Conservation (phyloP, 2,329 filamentous ascomycete species). For the Aspergillus fumigatus region DNA sequence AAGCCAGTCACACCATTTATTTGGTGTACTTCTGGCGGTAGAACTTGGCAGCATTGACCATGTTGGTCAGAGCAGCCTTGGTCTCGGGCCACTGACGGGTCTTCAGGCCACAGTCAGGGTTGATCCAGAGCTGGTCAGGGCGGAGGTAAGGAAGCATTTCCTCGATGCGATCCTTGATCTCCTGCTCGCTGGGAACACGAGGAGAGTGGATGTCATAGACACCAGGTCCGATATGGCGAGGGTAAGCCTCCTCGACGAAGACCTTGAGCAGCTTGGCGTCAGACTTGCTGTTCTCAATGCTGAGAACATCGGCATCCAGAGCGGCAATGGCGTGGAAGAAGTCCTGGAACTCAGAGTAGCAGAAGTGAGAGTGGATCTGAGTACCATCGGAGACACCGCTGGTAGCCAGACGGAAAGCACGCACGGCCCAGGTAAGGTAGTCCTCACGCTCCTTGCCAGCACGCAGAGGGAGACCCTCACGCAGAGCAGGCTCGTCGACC, state of each 20-base stretch:
- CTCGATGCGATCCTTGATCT: conserved; percentile 95
- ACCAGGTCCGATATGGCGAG: conserved; percentile 96
- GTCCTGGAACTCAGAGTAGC: conserved; percentile 99
- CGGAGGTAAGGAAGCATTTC: conserved; percentile 98
- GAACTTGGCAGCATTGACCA: conserved; percentile 97
- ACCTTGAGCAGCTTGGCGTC: conserved; percentile 99
- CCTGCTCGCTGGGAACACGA: conserved; percentile 92
- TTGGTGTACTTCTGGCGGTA: conserved; percentile 78
- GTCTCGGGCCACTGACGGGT: conserved; percentile 98
- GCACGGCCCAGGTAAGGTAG: conserved; percentile 95
- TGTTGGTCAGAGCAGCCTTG: conserved; percentile 90
- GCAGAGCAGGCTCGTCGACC: conserved; percentile 97
- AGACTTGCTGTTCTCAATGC: conserved; percentile 99
- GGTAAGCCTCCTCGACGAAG: conserved; percentile 96
- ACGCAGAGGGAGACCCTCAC: conserved; percentile 97
- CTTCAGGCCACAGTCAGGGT: conserved; percentile 99
- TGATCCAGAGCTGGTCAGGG: conserved; percentile 98
- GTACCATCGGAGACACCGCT: conserved; percentile 91
- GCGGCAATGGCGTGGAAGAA: conserved; percentile 99
- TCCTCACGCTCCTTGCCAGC: conserved; percentile 89
- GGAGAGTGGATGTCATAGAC: conserved; percentile 99
- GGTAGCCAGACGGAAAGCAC: conserved; percentile 95
- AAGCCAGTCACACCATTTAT: conserved; percentile 15
- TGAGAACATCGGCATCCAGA: conserved; percentile 95
- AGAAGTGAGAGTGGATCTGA: conserved; percentile 99